Conservation (phyloP, 257 asterid species). For the Solanum neorickii region DNA sequence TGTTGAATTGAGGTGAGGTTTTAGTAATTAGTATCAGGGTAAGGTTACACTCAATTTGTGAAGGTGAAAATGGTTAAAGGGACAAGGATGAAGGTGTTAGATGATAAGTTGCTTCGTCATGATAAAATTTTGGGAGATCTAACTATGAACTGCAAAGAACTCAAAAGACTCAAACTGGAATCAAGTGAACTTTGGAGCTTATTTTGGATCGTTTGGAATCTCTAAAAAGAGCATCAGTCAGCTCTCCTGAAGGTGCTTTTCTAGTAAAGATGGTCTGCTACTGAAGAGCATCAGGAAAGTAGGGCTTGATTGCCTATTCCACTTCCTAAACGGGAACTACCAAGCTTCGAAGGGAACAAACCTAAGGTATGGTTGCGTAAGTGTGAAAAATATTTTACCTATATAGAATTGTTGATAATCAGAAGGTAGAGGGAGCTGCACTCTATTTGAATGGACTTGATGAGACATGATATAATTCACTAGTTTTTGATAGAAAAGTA, state of each 20-base stretch:
- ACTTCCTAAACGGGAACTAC: background rate
- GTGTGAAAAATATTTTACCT: background rate
- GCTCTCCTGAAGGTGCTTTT: background rate
- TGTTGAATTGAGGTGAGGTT: background rate
- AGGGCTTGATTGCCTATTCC: background rate
- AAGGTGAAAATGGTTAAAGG: background rate
- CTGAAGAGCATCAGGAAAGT: background rate
- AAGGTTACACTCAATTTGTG: background rate
- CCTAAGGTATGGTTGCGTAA: background rate
- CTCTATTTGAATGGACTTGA: background rate
- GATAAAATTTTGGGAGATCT: background rate
- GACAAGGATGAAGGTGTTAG: background rate
- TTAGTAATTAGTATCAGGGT: too few relatives aligned
- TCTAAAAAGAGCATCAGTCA: background rate
- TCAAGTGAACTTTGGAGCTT: background rate
- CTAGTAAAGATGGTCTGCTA: background rate
- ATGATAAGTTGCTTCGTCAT: background rate
- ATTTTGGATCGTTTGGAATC: background rate
- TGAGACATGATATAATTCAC: background rate
- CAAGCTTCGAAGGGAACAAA: background rate
- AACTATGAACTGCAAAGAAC: background rate
- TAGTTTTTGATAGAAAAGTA: background rate
- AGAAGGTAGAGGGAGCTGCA: background rate
- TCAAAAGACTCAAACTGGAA: background rate
- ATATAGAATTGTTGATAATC: background rate